Evolutionary conservation across 176 grass and related monocot genomes (phyloP), one percentile per base, ranked within the genome.

Genomic region (Lolium perenne): DNA sequence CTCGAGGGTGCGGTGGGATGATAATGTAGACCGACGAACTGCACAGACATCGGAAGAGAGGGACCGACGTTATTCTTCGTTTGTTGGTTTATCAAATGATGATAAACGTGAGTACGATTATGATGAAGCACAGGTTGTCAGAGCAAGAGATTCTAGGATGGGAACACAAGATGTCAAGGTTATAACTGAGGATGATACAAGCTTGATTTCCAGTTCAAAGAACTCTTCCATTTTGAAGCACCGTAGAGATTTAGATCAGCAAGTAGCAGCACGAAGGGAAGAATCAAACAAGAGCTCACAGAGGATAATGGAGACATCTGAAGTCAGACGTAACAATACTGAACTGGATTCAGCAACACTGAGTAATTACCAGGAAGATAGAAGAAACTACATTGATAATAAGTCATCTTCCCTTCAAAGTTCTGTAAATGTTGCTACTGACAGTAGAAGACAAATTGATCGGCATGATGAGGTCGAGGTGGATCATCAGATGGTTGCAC

Each of bases 101-200:
- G 78, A 92, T 64, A 82, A 79, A 58, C 47, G 86, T 15, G 75
- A 63, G 16, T 55, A 82, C 47, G 56, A 71, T 46, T 56, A 72
- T 65, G 72, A 88, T 46, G 82, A 85, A 72, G 62, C 61, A 12
- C 82, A 11, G 13, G 48, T 78, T 85, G 54, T 43, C 17, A 73
- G 41, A 7, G 82, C 67, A 88, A 78, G 45, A 50, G 86, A 91
- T 88, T 54, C 54, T 46, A 88, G 65, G 78, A 79, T 15, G 66
- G 64, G 73, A 67, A 72, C 35, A 47, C 46, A 65, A 74, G 86
- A 92, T 88, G 55, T 85, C 55, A 88, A 80, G 90, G 74, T 88
- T 82, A 83, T 92, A 88, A 86, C 78, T 25, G 90, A 92, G 64
- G 82, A 86, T 64, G 90, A 82, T 82, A 49, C 73, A 1, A 86